Conservation (phyloP, 169 alveolate species). For the Eimeria maxima region DNA sequence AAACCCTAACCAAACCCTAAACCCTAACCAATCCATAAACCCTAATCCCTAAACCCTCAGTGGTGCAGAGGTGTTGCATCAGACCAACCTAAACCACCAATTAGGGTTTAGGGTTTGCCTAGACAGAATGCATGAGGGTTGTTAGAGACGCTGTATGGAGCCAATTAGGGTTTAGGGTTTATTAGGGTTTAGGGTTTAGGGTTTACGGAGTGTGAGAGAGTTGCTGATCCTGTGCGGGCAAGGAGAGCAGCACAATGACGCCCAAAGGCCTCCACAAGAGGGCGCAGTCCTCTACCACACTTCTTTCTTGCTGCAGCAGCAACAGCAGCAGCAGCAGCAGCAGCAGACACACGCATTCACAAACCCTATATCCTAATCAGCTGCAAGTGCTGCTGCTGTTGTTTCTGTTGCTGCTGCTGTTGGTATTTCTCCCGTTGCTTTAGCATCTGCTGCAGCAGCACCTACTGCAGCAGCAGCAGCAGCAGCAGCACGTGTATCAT, state of each 20-base stretch:
- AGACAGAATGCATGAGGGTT: no score
- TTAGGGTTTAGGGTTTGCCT: no score
- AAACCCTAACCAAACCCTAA: no score
- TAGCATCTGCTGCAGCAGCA: no score
- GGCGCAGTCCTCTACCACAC: not conserved
- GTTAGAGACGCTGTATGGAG: no score
- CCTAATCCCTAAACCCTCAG: slow-evolving; percentile 18
- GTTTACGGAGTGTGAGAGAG: not conserved
- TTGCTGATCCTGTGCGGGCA: not conserved
- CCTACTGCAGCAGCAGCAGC: not conserved
- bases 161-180: slow-evolving; percentile 26
- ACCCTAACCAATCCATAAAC: no score
- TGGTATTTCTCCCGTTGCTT: no score
- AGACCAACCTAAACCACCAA: no score
- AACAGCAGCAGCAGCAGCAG: not conserved
- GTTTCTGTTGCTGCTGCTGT: no score
- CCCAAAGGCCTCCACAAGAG: slow-evolving; percentile 1
- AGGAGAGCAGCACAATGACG: slow-evolving; percentile 6
- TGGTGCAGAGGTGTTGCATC: no score
- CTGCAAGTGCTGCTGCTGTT: no score
- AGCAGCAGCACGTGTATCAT: slow-evolving; percentile 11
- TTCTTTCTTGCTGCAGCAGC: slow-evolving; percentile 13
- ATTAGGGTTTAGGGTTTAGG: not conserved
- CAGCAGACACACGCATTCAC: slow-evolving; percentile 1
- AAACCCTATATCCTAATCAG: not conserved